A percentile compares a stretch with the other conserved stretches of the same genome.
These are phyloP conservation scores for Helicocarpus griseus DNA, from an alignment of 2,329 filamentous ascomycete genomes.

Conservation along the genomic window DNA sequence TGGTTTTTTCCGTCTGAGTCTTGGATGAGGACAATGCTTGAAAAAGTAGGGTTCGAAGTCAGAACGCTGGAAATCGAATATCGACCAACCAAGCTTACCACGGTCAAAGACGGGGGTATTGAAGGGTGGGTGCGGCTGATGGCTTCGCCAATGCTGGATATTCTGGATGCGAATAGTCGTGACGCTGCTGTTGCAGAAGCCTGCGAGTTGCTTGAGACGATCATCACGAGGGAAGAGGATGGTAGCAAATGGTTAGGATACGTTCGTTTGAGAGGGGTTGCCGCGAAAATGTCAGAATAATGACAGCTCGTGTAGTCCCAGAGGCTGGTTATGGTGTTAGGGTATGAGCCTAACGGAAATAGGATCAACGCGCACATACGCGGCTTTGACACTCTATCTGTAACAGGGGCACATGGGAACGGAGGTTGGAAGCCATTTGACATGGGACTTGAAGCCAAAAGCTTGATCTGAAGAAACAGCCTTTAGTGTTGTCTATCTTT, in stretches of 20 bases:
- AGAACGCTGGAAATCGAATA: conserved; percentile 53
- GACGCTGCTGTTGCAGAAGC: conserved; percentile 48
- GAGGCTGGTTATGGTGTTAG: neutral
- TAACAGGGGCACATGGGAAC: neutral
- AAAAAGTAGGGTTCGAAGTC: conserved; percentile 36
- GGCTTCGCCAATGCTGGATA: conserved; percentile 50
- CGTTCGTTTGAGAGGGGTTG: conserved; percentile 36
- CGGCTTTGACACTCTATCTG: too few relatives aligned
- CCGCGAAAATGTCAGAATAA: conserved; percentile 18
- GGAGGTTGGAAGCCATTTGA: neutral
- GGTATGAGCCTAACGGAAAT: too few relatives aligned
- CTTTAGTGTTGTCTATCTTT: neutral
- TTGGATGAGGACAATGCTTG: conserved; percentile 41
- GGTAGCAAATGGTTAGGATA: conserved; percentile 44
- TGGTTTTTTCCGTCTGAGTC: conserved; percentile 64
- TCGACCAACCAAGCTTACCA: conserved; percentile 48
- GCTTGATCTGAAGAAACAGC: neutral
- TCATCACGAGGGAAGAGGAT: conserved; percentile 48
- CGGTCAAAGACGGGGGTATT: conserved; percentile 41
- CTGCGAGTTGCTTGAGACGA: conserved; percentile 44
- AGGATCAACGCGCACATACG: too few relatives aligned
- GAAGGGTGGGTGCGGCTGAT: conserved; percentile 59
- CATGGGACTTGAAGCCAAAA: neutral
- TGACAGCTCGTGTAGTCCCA: neutral
- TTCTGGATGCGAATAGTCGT: conserved; percentile 39